phyloP scores from a whole-genome alignment of 1,284 basidiomycete species.

The Trichosporon ovoides region DNA sequence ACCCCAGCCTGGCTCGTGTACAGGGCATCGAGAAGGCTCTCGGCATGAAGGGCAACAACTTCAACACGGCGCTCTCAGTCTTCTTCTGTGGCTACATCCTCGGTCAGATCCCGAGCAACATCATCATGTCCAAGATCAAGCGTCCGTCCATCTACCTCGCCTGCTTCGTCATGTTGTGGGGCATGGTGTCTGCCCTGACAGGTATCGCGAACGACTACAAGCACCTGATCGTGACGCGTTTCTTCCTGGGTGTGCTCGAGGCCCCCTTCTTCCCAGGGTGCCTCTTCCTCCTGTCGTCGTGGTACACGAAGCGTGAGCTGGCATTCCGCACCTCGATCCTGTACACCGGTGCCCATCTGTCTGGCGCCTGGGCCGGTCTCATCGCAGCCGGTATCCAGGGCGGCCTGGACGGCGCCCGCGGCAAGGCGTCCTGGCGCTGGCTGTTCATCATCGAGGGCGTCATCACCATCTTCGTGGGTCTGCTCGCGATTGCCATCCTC shows the following conservation, averaged over 20 bases:
- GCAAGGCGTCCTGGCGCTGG: conserved; percentile 23
- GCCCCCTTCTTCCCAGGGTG: conserved; percentile 35
- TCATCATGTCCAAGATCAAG: conserved; percentile 20
- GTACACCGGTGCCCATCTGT: conserved; percentile 27
- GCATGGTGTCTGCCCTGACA: conserved; percentile 13
- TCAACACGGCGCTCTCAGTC: conserved; percentile 41
- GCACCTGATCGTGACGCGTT: conserved; percentile 23
- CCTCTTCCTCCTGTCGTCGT: conserved; percentile 25
- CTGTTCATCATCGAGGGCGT: conserved; percentile 24
- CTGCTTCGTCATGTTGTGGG: conserved; percentile 20
- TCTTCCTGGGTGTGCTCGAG: conserved; percentile 35
- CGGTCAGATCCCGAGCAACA: conserved; percentile 40
- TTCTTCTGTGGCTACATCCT: conserved; percentile 45
- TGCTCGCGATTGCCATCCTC: conserved; percentile 14
- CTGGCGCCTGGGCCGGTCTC: conserved; percentile 33
- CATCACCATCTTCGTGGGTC: conserved; percentile 15
- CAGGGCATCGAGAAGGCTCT: conserved; percentile 31
- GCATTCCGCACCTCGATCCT: conserved; percentile 22
- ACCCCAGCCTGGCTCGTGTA: conserved; percentile 16
- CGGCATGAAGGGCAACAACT: conserved; percentile 27
- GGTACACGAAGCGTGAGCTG: conserved; percentile 27
- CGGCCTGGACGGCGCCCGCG: conserved; percentile 15
- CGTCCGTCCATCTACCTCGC: conserved; percentile 18
- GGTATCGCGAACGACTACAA: conserved; percentile 14
- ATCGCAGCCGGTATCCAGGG: conserved; percentile 30